Evolutionary conservation across 2,329 filamentous ascomycete species (phyloP), one percentile per base, ranked within the genome.

Genomic region (Fusarium sp.): DNA sequence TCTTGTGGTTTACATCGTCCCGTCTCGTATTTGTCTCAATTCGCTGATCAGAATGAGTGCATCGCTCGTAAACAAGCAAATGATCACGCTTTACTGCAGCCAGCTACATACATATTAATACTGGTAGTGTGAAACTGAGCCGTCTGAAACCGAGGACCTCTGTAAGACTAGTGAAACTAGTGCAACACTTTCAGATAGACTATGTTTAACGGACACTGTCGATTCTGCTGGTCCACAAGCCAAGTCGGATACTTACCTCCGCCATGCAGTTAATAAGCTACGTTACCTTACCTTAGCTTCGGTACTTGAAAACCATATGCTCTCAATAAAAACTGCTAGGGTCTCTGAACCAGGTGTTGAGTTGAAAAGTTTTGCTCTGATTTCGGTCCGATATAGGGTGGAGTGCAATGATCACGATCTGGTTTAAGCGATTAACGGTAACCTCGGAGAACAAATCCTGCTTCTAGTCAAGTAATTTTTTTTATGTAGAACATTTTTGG

Each of bases 161-260:
- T 28, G 31, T 26, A 26, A 51, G n/a, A 63, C 43, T 50, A 63
- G 38, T 50, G 31, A 36, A 36, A 28, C 43, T 64, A 63, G 51
- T 26, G 50, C 20, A 64, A n/a, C 18, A 49, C 6, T 28, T 34
- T 62, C 20, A 15, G 18, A 28, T 36, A 18, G 20, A 31, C 28
- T 31, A 31, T 31, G 28, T 63, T 42, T 15, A 62, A 46, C 46
- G 48, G 40, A 14, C 6, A 20, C 22, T 49, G 15, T 38, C 20
- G 43, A 36, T 55, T 48, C 36, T 56, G 33, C 28, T 22, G 22
- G 50, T 20, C 26, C 42, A 36, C n/a, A 40, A 17, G 8, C 33
- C 45, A 54, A 18, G 20, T 64, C 43, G 26, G 61, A 64, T 44
- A 58, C 61, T 64, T 49, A 49, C 34, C 38, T 64, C 61, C 61